Percentiles rank a stretch among this genome's conserved stretches.
phyloP scores from a whole-genome alignment of 2,329 filamentous ascomycete genomes.

The Tolypocladium pustulatum region DNA sequence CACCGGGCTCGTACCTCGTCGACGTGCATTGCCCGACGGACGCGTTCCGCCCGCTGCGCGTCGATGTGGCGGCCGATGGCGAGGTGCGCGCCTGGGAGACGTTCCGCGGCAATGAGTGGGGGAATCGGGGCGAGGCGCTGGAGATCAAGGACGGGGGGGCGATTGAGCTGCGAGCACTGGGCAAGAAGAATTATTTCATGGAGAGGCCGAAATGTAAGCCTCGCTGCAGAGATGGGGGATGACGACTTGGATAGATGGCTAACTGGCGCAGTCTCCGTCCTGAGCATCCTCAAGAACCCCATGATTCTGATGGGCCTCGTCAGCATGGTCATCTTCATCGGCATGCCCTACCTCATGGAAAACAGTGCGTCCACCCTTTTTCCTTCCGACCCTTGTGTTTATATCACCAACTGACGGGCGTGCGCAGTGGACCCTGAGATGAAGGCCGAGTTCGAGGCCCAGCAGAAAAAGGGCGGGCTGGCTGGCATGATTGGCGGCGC shows the following conservation, averaged over 20 bases:
- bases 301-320: constrained; percentile 92
- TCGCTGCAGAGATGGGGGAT: not conserved
- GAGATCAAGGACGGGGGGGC: constrained; percentile 29
- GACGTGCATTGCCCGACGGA: constrained; percentile 69
- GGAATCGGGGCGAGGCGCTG: constrained; percentile 63
- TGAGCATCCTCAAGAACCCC: constrained; percentile 80
- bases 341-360: constrained; percentile 90
- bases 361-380: constrained; percentile 62
- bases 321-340: constrained; percentile 73
- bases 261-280: constrained; percentile 52
- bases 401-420: not conserved
- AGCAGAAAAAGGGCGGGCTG: constrained; percentile 67
- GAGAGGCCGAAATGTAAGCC: constrained; percentile 65
- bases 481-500: constrained; percentile 39
- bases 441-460: constrained; percentile 82
- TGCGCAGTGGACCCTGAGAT: constrained; percentile 87
- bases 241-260: not conserved
- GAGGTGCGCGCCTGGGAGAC: constrained; percentile 67
- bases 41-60: constrained; percentile 66
- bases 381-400: not conserved
- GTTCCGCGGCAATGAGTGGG: constrained; percentile 82
- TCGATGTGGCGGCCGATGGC: constrained; percentile 52
- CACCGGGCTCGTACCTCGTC: constrained; percentile 65
- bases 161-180: constrained; percentile 53
- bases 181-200: constrained; percentile 64